Evolutionary conservation across 2,329 filamentous ascomycete species (phyloP).

Genomic region (Myriosclerotinia duriaeana): DNA sequence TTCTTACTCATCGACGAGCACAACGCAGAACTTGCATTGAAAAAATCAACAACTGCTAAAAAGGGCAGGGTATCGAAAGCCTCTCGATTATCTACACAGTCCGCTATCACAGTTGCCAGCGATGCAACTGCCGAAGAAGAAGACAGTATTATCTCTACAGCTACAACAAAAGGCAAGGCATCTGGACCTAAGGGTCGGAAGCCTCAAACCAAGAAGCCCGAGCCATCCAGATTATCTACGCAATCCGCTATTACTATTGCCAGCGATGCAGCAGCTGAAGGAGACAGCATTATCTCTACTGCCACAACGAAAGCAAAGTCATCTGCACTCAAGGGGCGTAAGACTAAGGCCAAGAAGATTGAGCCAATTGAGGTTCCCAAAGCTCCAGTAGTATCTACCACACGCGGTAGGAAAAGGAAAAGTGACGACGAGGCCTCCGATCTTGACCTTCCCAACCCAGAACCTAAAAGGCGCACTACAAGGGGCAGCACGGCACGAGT

Average conservation of each 20-base stretch:
- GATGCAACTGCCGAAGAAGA: conserved; percentile 50
- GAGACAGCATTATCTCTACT: conserved; percentile 51
- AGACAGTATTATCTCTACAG: conserved; percentile 60
- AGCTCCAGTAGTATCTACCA: conserved; percentile 39
- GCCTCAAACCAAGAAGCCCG: conserved; percentile 49
- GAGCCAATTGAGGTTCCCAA: conserved; percentile 50
- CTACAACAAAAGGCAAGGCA: conserved; percentile 60
- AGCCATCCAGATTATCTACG: conserved; percentile 65
- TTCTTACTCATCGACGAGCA: conserved; percentile 67
- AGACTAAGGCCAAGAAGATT: conserved; percentile 53
- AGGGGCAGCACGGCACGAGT: conserved; percentile 46
- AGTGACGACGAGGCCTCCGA: conserved; percentile 30
- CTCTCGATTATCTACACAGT: conserved; percentile 64
- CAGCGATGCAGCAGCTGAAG: conserved; percentile 48
- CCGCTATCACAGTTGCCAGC: conserved; percentile 51
- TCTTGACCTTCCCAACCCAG: conserved; percentile 27
- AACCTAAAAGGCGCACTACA: conserved; percentile 45
- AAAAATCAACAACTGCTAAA: conserved; percentile 51
- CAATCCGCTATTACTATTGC: conserved; percentile 55
- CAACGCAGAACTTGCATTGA: conserved; percentile 48
- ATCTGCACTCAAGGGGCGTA: conserved; percentile 13
- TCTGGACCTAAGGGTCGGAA: conserved; percentile 50
- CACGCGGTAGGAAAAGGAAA: conserved; percentile 36
- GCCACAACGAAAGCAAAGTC: conserved; percentile 6
- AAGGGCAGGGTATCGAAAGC: conserved; percentile 65